These are phyloP conservation scores for Chlorella vulgaris DNA, from an alignment of 139 green algal species.

Conservation along the genomic window DNA sequence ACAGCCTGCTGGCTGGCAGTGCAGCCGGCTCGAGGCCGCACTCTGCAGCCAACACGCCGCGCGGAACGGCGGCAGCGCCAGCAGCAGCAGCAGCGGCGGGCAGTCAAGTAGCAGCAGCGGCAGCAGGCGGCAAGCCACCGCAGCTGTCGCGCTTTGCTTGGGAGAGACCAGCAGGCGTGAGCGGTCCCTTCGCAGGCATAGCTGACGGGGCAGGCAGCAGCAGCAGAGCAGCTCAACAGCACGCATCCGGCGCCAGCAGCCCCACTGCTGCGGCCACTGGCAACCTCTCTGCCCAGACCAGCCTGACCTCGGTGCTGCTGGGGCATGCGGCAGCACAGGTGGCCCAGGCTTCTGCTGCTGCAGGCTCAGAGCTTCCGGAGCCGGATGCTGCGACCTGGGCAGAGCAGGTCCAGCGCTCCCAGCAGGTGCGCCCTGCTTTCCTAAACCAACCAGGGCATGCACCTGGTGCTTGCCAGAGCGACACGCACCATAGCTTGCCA, in stretches of 20 bases:
- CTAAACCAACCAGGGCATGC: too few relatives aligned
- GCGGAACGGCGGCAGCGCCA: background rate
- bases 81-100: background rate
- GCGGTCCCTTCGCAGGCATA: background rate
- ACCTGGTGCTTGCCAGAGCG: too few relatives aligned
- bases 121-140: background rate
- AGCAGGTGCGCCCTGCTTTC: too few relatives aligned
- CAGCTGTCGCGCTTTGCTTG: conserved; percentile 28
- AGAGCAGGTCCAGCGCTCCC: conserved; percentile 8
- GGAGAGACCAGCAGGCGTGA: background rate
- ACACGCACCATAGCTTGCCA: too few relatives aligned
- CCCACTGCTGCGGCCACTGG: conserved; percentile 13
- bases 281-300: background rate
- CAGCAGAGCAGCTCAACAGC: background rate
- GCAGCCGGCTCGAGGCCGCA: background rate
- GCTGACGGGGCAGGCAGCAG: background rate
- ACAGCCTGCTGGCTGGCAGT: conserved; percentile 10
- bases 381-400: conserved; percentile 26
- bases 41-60: background rate
- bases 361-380: background rate
- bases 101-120: background rate
- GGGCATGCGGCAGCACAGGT: conserved; percentile 8
- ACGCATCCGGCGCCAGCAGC: background rate
- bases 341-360: background rate
- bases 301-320: conserved; percentile 1